Conservation (phyloP, 2,329 filamentous ascomycete genomes). For the Nakataea oryzae region DNA sequence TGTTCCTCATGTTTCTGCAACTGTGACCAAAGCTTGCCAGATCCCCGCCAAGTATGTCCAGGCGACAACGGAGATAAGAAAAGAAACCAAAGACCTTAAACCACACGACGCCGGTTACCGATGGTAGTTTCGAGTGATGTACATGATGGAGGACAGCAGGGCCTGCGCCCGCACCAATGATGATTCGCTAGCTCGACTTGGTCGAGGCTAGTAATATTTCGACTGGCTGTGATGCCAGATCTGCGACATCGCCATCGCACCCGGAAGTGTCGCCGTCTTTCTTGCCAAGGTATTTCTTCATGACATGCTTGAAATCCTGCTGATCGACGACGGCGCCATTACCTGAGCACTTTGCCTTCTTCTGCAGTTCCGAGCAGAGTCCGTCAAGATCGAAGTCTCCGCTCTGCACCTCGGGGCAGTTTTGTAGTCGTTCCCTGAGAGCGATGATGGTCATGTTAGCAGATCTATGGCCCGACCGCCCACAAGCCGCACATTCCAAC, state of each 20-base stretch:
- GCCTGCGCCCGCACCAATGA: neutral
- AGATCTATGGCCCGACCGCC: neutral
- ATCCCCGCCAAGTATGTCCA: neutral
- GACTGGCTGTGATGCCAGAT: neutral
- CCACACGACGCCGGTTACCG: neutral
- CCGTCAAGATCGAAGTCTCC: conserved; percentile 91
- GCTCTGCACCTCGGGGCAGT: conserved; percentile 75
- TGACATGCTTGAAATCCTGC: conserved; percentile 73
- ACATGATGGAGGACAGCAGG: neutral
- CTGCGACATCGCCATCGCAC: neutral
- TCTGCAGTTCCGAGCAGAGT: conserved; percentile 83
- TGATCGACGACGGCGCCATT: conserved; percentile 82
- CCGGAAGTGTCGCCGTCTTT: conserved; percentile 1
- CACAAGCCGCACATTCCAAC: neutral
- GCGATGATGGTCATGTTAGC: conserved; percentile 3
- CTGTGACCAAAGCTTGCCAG: no score
- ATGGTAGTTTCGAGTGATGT: neutral
- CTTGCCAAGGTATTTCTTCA: conserved; percentile 52
- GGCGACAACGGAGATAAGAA: neutral
- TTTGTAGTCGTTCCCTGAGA: conserved; percentile 77
- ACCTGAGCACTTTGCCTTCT: conserved; percentile 93
- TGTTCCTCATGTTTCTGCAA: neutral
- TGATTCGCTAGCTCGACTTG: neutral
- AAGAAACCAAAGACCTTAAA: neutral
- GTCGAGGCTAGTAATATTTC: neutral